These are phyloP conservation scores for Citrullus colocynthis DNA, from an alignment of 306 rosid species.

Conservation along the genomic window DNA sequence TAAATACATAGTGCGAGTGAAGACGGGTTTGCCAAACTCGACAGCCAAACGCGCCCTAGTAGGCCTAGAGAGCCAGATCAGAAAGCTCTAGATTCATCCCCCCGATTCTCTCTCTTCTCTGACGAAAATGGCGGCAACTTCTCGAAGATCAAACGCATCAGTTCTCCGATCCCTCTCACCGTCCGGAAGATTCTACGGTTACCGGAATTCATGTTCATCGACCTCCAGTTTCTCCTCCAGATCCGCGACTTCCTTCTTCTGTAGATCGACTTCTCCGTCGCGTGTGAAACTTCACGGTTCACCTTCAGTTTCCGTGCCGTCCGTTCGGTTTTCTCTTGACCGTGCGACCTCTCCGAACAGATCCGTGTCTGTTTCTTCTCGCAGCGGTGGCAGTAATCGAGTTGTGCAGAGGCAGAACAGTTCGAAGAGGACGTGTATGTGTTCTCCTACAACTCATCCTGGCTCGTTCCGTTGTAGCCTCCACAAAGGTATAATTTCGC, in stretches of 20 bases:
- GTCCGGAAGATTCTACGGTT: constrained; percentile 35
- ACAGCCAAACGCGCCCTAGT: constrained; percentile 33
- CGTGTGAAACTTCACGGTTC: constrained; percentile 40
- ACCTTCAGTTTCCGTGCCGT: constrained; percentile 31
- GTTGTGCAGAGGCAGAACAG: constrained; percentile 28
- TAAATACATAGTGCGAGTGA: constrained; percentile 62
- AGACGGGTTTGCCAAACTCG: constrained; percentile 69
- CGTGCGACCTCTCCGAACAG: constrained; percentile 75
- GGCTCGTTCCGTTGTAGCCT: constrained; percentile 93
- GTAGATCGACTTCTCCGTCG: constrained; percentile 52
- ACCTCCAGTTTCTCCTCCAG: constrained; percentile 57
- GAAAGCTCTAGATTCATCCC: not conserved
- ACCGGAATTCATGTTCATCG: constrained; percentile 21
- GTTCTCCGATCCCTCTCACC: constrained; percentile 45
- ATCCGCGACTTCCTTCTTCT: constrained; percentile 32
- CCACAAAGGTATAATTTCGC: constrained; percentile 42
- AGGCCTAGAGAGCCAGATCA: not conserved
- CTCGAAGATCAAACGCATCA: constrained; percentile 52
- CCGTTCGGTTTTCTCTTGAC: constrained; percentile 58
- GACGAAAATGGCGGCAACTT: constrained; percentile 43
- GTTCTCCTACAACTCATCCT: constrained; percentile 89
- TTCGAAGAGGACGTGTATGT: constrained; percentile 72
- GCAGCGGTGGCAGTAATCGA: constrained; percentile 14
- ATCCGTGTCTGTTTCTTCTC: constrained; percentile 44
- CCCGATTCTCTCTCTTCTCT: constrained; percentile 8